Conservation (phyloP, 2,329 filamentous ascomycete species). For the Myriosclerotinia duriaeana region DNA sequence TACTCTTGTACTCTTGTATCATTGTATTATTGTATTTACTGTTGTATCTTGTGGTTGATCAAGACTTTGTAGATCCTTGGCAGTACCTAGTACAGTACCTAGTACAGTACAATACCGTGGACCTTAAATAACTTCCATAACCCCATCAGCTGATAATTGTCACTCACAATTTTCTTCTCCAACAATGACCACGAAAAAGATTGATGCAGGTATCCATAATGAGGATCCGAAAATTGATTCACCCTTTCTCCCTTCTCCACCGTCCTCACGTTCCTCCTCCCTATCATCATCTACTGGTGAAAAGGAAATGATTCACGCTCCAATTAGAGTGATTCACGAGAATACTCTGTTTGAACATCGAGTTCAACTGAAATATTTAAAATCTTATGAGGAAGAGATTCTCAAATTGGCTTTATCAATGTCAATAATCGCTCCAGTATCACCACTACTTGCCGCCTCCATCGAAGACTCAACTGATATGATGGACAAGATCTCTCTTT, state of each 20-base stretch:
- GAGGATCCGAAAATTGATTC: background rate
- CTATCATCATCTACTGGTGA: background rate
- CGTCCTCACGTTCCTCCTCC: slow-evolving; percentile 1
- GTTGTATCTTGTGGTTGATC: too few species aligned
- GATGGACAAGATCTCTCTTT: background rate
- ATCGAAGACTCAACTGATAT: background rate
- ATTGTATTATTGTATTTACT: too few species aligned
- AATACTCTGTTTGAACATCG: background rate
- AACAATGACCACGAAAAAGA: background rate
- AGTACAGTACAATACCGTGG: too few species aligned
- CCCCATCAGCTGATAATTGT: background rate
- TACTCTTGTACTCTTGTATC: too few species aligned
- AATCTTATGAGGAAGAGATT: slow-evolving; percentile 12
- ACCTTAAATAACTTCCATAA: background rate
- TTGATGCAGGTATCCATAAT: background rate
- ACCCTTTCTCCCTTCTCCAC: background rate
- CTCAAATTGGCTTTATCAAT: background rate
- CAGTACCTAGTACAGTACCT: too few species aligned
- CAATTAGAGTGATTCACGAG: slow-evolving; percentile 9
- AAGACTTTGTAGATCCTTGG: too few species aligned
- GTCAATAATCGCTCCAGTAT: background rate
- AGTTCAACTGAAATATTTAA: slow-evolving; percentile 4
- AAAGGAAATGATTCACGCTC: background rate
- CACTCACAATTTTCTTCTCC: background rate
- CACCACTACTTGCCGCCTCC: background rate